Base-by-base conservation (phyloP, 352 stramenopile genomes). In the Phytophthora palmivora region DNA sequence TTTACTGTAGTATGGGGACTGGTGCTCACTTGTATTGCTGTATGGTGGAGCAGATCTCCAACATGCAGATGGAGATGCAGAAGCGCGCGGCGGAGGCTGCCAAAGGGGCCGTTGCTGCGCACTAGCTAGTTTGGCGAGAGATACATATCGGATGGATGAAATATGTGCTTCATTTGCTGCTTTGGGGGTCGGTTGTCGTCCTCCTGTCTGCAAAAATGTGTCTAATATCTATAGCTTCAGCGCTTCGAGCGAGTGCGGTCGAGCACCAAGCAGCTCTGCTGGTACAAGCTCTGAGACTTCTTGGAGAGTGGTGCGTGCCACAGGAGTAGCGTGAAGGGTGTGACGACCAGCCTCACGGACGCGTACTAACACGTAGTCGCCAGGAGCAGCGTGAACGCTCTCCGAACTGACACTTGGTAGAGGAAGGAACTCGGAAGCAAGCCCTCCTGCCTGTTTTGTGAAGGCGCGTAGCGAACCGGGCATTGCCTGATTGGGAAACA, bases 41-140 rank as follows among this genome's bases (percentile, higher is more conserved):
- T 48, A 9, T 42, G 70, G 43, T 22, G 70, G 11, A 30, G 15
- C 38, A 94, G 85, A 97, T 98, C 72, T 87, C 94, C 42, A 78
- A 78, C 56, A 80, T 93, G 71, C 87, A 97, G 70, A 87, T 93
- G 87, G 84, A 93, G 53, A 95, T 96, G 88, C 88, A 95, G 69
- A 91, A 91, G 69, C 79, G 82, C 24, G 88, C 88, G 5, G 82
- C 84, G 21, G 88, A 95, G 59, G 87, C 87, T 14, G 85, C 87
- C 22, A 74, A 80, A 26, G 78, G 79, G 46, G 87, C 82, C 21
- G 74, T 87, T 7, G 74, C 70, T 15, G 55, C 79, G 42, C 74
- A 88, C 15, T 74, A 74, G 51, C 43, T 12, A 48, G 59, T 64
- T 46, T 37, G 33, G 34, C 11, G 19, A 14, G 11, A 2, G 34